A percentile compares a stretch with the other conserved stretches of the same genome.
Conservation (phyloP, 164 flowering plant genomes). For the Magnolia officinalis region DNA sequence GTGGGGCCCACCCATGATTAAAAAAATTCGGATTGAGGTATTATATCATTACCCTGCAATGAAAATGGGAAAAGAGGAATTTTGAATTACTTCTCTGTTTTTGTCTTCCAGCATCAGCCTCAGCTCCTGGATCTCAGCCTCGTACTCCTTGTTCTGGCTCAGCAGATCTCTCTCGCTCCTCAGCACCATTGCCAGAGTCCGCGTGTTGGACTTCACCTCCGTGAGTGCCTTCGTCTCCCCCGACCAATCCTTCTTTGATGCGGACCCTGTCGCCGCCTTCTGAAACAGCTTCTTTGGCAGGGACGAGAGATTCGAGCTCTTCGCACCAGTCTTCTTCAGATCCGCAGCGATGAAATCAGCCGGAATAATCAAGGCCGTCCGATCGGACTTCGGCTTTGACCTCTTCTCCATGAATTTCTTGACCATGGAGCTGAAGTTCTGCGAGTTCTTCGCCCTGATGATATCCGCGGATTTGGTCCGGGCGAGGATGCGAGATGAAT, state of each 20-base stretch:
- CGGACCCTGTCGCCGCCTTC: conserved; percentile 24
- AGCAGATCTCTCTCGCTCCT: conserved; percentile 96
- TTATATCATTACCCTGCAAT: no score
- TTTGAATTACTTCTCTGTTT: conserved; percentile 47
- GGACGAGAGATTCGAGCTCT: conserved; percentile 37
- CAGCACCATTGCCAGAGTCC: conserved; percentile 88
- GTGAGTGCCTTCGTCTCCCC: conserved; percentile 60
- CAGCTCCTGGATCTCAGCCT: conserved; percentile 55
- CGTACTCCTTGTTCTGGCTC: conserved; percentile 63
- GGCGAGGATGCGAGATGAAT: conserved; percentile 36
- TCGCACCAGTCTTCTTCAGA: conserved; percentile 61
- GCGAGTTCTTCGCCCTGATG: conserved; percentile 33
- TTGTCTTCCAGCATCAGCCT: conserved; percentile 51
- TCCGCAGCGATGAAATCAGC: conserved; percentile 60
- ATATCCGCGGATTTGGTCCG: conserved; percentile 31
- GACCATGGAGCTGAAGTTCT: conserved; percentile 50
- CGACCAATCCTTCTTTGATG: not conserved
- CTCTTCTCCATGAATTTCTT: conserved; percentile 76
- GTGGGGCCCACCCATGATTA: no score
- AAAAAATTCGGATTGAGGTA: no score
- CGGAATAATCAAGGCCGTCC: conserved; percentile 39
- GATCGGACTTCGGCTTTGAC: conserved; percentile 28
- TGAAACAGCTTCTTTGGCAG: conserved; percentile 69
- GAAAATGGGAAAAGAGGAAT: not conserved
- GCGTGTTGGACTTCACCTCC: conserved; percentile 75